Base-by-base conservation (phyloP, 228 moss, liverwort and hornwort species). In the Sphagnum magellanicum region DNA sequence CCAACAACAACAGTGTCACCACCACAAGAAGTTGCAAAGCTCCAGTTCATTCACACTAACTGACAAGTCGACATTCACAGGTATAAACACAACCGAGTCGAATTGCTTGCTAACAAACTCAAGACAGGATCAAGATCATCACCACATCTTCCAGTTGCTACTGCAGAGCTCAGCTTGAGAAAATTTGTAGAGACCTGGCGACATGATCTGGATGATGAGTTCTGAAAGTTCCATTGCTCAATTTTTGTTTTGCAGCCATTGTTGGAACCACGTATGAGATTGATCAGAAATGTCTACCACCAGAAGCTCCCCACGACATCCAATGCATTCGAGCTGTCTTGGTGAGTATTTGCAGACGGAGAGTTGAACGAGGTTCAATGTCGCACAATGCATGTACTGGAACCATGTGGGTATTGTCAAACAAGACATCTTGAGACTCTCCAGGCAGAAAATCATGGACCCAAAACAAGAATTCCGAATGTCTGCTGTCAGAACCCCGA, bases 311-410 rank as follows among this genome's bases (percentile, higher is more conserved):
- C 48, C 0, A 60, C 50, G 70, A 55, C 59, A 65, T 82, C 58
- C 75, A 72, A 53, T 53, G 65, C 49, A 63, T 82, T n/a, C 75
- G 68, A 48, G 58, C 75, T 49, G 82, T 82, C 53, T 57, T 75
- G 78, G 82, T 82, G 72, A 52, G 74, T 63, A 59, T 59, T 3
- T 59, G 12, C 12, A 59, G 12, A 59, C 11, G 59, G 15, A 59
- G 15, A 15, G 15, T 11, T 59, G 11, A 59, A 11, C 59, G 59
- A 11, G 15, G 12, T 11, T 59, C 15, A 59, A 11, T 59, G 59
- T 59, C 59, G 59, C 15, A 2, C 12, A 11, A 32, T 32, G 32
- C 32, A 32, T 32, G 32, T 32, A 32, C 32, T 32, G 32, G 32
- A 32, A 32, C 32, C 32, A 2, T 32, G 32, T 32, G 0, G 32